Percentiles rank a stretch among this genome's conserved stretches.
phyloP scores from a whole-genome alignment of 345 rosid genomes.

The Conringia planisiliqua region DNA sequence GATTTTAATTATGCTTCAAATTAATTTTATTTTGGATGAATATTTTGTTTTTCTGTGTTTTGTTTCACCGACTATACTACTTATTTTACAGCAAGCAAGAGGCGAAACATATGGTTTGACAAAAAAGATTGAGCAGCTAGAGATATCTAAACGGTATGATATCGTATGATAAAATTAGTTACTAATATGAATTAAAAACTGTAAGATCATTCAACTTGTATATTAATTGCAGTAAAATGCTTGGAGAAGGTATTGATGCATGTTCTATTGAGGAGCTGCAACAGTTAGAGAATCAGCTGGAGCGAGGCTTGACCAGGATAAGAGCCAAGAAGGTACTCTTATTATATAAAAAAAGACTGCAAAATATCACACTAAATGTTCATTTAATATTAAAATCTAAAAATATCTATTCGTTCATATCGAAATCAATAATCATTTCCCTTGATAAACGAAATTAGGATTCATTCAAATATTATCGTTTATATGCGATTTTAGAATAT shows the following conservation, averaged over 20 bases:
- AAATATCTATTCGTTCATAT: background rate
- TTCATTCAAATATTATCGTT: background rate
- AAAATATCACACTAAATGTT: slow-evolving; percentile 36
- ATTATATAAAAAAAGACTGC: background rate
- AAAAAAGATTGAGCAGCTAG: slow-evolving; percentile 64
- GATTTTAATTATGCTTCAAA: background rate
- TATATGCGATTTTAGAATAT: background rate
- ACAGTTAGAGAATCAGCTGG: slow-evolving; percentile 71
- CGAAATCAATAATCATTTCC: background rate
- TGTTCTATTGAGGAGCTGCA: slow-evolving; percentile 66
- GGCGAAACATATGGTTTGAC: slow-evolving; percentile 40
- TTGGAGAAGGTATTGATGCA: slow-evolving; percentile 63
- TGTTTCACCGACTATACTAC: background rate
- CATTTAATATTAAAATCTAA: background rate
- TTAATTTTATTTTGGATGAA: background rate
- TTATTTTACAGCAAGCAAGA: slow-evolving; percentile 41
- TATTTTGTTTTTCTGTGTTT: background rate
- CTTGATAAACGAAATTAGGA: background rate
- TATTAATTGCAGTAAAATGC: slow-evolving; percentile 46
- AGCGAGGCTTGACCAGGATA: slow-evolving; percentile 62
- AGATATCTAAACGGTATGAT: slow-evolving; percentile 54
- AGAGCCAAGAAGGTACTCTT: slow-evolving; percentile 74
- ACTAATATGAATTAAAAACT: background rate
- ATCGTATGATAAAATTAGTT: background rate
- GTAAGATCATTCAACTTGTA: background rate